Conservation (phyloP, 352 stramenopile genomes). For the Globisporangium yorkense region DNA sequence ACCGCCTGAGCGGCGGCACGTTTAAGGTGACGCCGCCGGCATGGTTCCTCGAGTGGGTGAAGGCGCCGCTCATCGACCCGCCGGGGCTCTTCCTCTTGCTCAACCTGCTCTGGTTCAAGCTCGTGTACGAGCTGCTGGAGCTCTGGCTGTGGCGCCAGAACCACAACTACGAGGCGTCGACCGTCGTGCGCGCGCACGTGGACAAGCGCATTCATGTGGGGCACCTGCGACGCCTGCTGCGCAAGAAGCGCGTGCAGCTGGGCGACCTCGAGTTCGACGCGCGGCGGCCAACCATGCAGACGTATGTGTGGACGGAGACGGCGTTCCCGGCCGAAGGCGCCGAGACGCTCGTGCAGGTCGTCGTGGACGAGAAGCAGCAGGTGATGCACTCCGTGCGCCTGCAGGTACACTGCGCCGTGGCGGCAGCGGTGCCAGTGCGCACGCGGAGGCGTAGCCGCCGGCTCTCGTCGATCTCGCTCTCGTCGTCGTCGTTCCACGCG, state of each 20-base stretch:
- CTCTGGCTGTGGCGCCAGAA: conserved; percentile 28
- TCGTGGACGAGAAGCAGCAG: conserved; percentile 57
- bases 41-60: conserved; percentile 81
- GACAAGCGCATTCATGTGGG: conserved; percentile 55
- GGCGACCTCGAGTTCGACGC: conserved; percentile 35
- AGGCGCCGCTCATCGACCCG: conserved; percentile 52
- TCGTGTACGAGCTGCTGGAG: conserved; percentile 56
- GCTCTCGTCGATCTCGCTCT: neutral
- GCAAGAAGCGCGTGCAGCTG: conserved; percentile 29
- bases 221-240: conserved; percentile 34
- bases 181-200: conserved; percentile 83
- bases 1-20: conserved; percentile 89
- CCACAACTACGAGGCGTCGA: conserved; percentile 75
- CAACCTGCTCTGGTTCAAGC: conserved; percentile 65
- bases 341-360: conserved; percentile 79
- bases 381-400: conserved; percentile 53
- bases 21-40: conserved; percentile 88
- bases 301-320: conserved; percentile 70
- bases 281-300: conserved; percentile 53
- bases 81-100: conserved; percentile 75
- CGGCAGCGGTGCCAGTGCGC: conserved; percentile 36
- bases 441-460: conserved; percentile 20
- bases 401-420: conserved; percentile 52
- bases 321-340: conserved; percentile 84
- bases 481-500: conserved; percentile 23